Evolutionary conservation across 2,329 filamentous ascomycete species (phyloP), one percentile per base, ranked within the genome.

Genomic region (Trichoderma sp.): DNA sequence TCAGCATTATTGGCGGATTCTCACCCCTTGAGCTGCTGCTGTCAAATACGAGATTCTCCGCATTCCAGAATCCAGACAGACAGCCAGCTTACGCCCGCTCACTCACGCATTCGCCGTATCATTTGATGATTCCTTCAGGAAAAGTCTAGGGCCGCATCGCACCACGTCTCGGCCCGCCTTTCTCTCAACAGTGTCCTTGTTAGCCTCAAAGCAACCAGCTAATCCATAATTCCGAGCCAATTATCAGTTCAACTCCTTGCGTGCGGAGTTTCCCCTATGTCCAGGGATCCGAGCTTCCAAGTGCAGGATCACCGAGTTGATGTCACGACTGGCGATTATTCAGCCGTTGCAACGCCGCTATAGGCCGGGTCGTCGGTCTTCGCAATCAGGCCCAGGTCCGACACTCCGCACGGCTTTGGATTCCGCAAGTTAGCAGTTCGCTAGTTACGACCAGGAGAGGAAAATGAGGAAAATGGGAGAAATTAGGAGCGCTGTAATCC

Each of bases 351-450:
- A n/a, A 29, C 22, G 29, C 42, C 52, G 45, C 54, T 32, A 67
- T 58, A 59, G 64, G 64, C 27, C 64, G 64, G 64, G 17, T 37
- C 54, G 42, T 67, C 64, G 64, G 64, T 50, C 22, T 67, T 59
- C 64, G 64, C 63, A 59, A 9, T 6, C 32, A 25, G n/a, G 45
- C 29, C 7, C 17, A 35, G 48, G 64, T 67, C 64, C 64, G 64
- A 67, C 42, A 32, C 64, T 59, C 64, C 64, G 64, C 54, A 59
- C 61, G 50, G 52, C 19, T 25, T 39, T 27, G 37, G 58, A 67
- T 52, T 67, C 64, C 54, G 64, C 64, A 29, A 29, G 37, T 29
- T 34, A n/a, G 27, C 32, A 54, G 9, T 29, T 48, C 58, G 12
- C 35, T 57, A 65, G 63, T 42, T 37, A 27, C 34, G 22, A 25